Base-by-base conservation (phyloP, 1,284 basidiomycete genomes). In the Heimioporus retisporus region DNA sequence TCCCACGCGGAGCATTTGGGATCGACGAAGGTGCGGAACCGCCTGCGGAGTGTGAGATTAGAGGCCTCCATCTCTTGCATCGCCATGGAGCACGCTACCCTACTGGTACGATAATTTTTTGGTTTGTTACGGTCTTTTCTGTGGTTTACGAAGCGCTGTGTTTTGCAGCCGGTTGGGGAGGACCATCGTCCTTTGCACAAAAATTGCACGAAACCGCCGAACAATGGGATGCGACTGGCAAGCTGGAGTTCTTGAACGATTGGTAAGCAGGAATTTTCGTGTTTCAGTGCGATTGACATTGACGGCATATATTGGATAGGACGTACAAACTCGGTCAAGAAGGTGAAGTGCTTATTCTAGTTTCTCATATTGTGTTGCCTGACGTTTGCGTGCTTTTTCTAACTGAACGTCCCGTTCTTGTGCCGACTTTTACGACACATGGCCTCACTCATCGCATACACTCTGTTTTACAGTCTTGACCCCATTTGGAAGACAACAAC, bases 301-400 rank as follows among this genome's bases (percentile, higher is more conserved):
- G 23, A 75, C 16, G 11, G 10, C 16, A 15, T 43, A 16, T 18
- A 21, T 21, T 19, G 7, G 53, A 66, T 57, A 93, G 91, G 92
- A 92, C 92, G 4, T 93, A 93, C 76, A 93, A 93, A 71, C 85
- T 94, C 18, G 92, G 93, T 21, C 90, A 92, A 82, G 93, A 96
- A 82, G 81, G 90, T 92, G 10, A 6, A 68, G 25, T 19, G 18
- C 55, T 21, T 21, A 0, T 46, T 48, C 35, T 48, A 3, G 44
- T 31, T n/a, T 25, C 4, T 31, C 4, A 4, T 43, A 40, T 44
- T 54, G 28, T 19, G 35, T 50, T 8, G 0, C 8, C 65, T 76
- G 58, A 68, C 48, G 15, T 48, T n/a, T 53, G 18, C 28, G 44
- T 43, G 15, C n/a, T 21, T 55, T 55, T 8, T 28, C 23, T 21